Percentiles rank a stretch among this genome's conserved stretches.
Evolutionary conservation across 2,329 filamentous ascomycete species (phyloP).

Genomic region (Chaetomium sp.): DNA sequence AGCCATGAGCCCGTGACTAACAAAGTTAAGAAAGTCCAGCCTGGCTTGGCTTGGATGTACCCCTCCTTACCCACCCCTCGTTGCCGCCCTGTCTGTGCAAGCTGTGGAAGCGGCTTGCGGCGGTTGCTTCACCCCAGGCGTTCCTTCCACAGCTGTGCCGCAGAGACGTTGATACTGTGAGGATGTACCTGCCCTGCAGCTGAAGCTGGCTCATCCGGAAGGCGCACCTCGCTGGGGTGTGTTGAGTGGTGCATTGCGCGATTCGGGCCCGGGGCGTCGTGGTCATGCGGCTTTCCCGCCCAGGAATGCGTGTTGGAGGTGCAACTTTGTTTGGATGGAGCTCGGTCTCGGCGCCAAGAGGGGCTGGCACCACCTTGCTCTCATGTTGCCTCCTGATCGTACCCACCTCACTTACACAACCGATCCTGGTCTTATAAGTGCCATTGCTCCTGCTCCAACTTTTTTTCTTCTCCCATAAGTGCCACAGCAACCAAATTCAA

Average conservation of each 20-base stretch:
- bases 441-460: not conserved
- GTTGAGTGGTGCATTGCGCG: constrained; percentile 2
- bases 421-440: constrained; percentile 13
- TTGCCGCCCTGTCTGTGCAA: too few species aligned
- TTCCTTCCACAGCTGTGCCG: too few species aligned
- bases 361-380: not conserved
- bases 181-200: too few species aligned
- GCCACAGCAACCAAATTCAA: not conserved
- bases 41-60: too few species aligned
- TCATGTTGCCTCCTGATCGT: not conserved
- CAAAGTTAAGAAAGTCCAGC: too few species aligned
- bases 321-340: constrained; percentile 14
- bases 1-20: too few species aligned
- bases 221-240: too few species aligned
- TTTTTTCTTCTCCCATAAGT: not conserved
- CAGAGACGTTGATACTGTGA: too few species aligned
- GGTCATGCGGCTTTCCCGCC: constrained; percentile 13
- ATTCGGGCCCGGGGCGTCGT: constrained; percentile 4
- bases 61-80: too few species aligned
- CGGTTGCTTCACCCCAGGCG: too few species aligned
- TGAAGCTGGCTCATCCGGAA: too few species aligned
- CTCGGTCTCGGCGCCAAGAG: not conserved
- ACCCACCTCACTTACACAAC: constrained; percentile 10
- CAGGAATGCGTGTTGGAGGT: constrained; percentile 10
- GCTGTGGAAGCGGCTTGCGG: too few species aligned